Evolutionary conservation across 371 early-diverging fungal genomes (phyloP).

Genomic region (Mortierella sp.): DNA sequence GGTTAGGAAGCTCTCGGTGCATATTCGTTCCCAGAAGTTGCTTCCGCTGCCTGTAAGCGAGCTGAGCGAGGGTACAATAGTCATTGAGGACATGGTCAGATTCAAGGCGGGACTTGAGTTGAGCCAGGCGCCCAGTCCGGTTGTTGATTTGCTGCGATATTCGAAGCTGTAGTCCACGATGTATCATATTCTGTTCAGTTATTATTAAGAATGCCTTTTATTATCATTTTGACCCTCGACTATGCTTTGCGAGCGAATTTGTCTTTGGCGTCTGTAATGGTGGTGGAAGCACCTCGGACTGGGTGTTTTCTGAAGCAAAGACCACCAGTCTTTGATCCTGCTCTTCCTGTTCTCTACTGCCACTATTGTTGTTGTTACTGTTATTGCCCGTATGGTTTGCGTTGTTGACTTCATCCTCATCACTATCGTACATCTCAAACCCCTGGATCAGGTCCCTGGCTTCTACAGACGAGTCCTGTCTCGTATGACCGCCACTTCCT

Average conservation of each 20-base stretch:
- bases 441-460: constrained; percentile 45
- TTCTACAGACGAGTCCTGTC: constrained; percentile 32
- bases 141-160: constrained; percentile 37
- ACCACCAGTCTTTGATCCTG: constrained; percentile 16
- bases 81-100: constrained; percentile 60
- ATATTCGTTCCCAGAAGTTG: constrained; percentile 70
- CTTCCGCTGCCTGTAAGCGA: background rate
- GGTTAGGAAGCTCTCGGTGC: constrained; percentile 72
- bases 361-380: constrained; percentile 1
- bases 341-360: too few relatives aligned
- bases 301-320: constrained; percentile 9
- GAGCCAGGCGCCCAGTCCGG: constrained; percentile 64
- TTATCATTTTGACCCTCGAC: constrained; percentile 16
- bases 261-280: constrained; percentile 23
- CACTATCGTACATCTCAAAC: constrained; percentile 55
- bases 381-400: background rate
- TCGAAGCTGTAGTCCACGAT: constrained; percentile 17
- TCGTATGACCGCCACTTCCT: constrained; percentile 7
- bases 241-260: constrained; percentile 17
- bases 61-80: constrained; percentile 30
- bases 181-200: background rate
- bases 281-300: constrained; percentile 4
- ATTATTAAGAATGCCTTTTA: constrained; percentile 1
- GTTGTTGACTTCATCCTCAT: constrained; percentile 29
- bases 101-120: constrained; percentile 70